Base-by-base conservation (phyloP, 2,329 filamentous ascomycete species). In the Claviceps africana region DNA sequence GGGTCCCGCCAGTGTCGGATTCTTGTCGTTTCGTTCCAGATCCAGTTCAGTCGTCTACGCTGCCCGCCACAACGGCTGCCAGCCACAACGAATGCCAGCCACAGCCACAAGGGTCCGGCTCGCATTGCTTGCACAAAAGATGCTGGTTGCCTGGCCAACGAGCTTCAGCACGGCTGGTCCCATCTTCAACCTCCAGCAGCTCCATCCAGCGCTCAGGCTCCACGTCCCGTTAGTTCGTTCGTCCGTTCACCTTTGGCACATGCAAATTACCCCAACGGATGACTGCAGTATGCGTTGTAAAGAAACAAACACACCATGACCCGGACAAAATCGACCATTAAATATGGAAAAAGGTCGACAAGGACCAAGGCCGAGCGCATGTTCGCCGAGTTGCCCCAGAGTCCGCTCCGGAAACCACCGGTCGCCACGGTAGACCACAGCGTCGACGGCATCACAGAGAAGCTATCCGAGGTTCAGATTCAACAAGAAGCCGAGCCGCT, bases 301-400 rank as follows among this genome's bases (percentile, higher is more conserved):
- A 37, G 33, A 17, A 37, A 37, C 33, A 17, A 17, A 50, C 45
- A 9, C 53, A 68, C 59, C 28, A 79, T 78, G 76, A 64, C 72
- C 37, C 69, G 71, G 53, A 67, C 67, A 48, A 63, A 66, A 3
- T 61, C 68, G 19, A 58, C 68, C 10, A 72, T 74, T 2, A 75
- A 70, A 53, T 80, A 79, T 64, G 77, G 77, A 53, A 77, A 74
- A 54, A 66, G 67, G 45, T 66, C 68, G 31, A 75, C 68, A 54
- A 71, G 72, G 45, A 66, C 72, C 28, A 75, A 69, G 54, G 67
- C 70, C 19, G 70, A 75, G 43, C 68, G 73, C 22, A 63, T 77
- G 45, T 77, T 79, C 56, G 71, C 71, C 21, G 73, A 77, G 57
- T 62, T 79, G 9, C 74, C 76, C 0, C 70, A 71, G 53, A 77